Conservation (phyloP, 2,329 filamentous ascomycete species). For the Leptographium radiaticola region DNA sequence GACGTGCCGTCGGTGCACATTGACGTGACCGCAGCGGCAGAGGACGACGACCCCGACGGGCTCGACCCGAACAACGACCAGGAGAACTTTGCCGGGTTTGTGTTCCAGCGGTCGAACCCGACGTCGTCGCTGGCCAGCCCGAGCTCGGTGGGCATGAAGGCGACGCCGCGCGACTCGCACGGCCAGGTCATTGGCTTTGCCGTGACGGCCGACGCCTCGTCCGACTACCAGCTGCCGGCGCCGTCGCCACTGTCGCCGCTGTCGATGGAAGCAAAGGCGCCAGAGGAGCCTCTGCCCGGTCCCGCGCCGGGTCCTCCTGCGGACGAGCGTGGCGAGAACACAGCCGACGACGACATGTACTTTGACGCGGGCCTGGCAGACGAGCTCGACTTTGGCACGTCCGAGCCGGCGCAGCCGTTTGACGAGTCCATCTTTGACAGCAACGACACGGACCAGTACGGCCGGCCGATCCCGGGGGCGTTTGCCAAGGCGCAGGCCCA, state of each 20-base stretch:
- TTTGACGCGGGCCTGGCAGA: conserved; percentile 41
- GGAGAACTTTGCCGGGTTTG: conserved; percentile 48
- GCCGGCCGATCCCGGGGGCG: conserved; percentile 44
- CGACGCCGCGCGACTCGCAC: conserved; percentile 41
- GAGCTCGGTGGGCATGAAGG: conserved; percentile 28
- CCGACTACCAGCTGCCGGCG: conserved; percentile 14
- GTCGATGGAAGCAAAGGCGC: background rate
- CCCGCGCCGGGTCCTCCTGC: background rate
- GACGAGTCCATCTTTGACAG: conserved; percentile 65
- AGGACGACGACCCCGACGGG: conserved; percentile 16
- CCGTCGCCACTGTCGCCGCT: conserved; percentile 7
- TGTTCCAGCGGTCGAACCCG: conserved; percentile 41
- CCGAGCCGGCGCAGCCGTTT: conserved; percentile 41
- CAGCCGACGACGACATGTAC: conserved; percentile 47
- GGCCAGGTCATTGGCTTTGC: conserved; percentile 46
- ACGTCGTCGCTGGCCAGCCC: conserved; percentile 38
- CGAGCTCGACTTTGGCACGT: conserved; percentile 32
- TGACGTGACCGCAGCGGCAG: background rate
- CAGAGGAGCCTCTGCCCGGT: background rate
- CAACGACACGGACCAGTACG: conserved; percentile 49
- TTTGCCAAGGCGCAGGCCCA: conserved; percentile 40
- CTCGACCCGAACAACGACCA: conserved; percentile 41
- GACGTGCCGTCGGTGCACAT: no score
- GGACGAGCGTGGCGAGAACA: no score
- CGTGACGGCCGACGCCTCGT: conserved; percentile 31